phyloP scores from a whole-genome alignment of 2,329 filamentous ascomycete genomes.

The Huntiella decipiens region DNA sequence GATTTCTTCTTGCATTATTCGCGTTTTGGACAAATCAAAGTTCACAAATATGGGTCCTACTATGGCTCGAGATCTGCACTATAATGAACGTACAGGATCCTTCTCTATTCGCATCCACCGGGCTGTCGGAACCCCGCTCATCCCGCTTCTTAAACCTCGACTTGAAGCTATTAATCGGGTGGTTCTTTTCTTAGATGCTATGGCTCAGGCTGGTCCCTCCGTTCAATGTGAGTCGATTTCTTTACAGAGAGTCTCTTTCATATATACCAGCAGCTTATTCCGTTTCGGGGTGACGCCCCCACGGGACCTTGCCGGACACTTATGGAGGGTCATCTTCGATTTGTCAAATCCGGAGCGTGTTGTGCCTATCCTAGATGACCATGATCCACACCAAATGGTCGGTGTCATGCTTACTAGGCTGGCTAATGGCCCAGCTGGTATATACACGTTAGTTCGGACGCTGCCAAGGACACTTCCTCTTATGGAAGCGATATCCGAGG shows the following conservation, averaged over 20 bases:
- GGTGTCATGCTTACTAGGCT: slow-evolving; percentile 37
- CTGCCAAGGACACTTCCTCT: slow-evolving; percentile 44
- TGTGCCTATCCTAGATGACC: slow-evolving; percentile 22
- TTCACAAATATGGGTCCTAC: slow-evolving; percentile 35
- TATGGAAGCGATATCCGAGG: slow-evolving; percentile 30
- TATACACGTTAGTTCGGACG: slow-evolving; percentile 31
- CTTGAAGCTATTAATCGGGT: slow-evolving; percentile 51
- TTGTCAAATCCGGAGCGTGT: slow-evolving; percentile 29
- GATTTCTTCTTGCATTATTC: slow-evolving; percentile 34
- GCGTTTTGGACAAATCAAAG: slow-evolving; percentile 31
- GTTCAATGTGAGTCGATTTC: slow-evolving; percentile 40
- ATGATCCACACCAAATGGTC: slow-evolving; percentile 49
- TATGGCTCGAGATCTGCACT: slow-evolving; percentile 43
- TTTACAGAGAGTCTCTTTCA: slow-evolving; percentile 46
- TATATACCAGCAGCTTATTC: slow-evolving; percentile 26
- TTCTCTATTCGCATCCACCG: slow-evolving; percentile 44
- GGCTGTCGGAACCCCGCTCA: slow-evolving; percentile 36
- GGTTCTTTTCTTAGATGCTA: slow-evolving; percentile 48
- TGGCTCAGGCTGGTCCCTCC: slow-evolving; percentile 34
- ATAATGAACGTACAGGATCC: slow-evolving; percentile 37
- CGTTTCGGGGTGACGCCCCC: slow-evolving; percentile 2
- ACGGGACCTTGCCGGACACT: background rate
- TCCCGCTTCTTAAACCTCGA: slow-evolving; percentile 38
- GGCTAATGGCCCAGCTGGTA: slow-evolving; percentile 36
- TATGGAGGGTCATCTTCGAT: slow-evolving; percentile 37